Conservation (phyloP, 495 filamentous ascomycete species). For the Annulohypoxylon maeteangense region DNA sequence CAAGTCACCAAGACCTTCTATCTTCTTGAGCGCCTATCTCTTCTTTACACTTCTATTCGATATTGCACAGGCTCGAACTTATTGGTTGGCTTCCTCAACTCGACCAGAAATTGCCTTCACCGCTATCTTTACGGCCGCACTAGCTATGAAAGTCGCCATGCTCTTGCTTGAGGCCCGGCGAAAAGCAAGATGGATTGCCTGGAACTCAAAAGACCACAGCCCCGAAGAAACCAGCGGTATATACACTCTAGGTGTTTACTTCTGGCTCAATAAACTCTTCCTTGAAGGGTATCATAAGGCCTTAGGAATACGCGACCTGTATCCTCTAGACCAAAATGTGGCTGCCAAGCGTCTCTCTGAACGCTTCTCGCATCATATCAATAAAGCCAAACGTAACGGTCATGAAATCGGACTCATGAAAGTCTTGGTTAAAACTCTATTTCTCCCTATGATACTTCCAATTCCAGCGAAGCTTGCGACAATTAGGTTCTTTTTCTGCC, state of each 20-base stretch:
- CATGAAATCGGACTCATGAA: constrained; percentile 29
- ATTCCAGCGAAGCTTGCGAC: constrained; percentile 64
- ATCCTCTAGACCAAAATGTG: constrained; percentile 45
- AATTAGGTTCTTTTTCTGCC: constrained; percentile 69
- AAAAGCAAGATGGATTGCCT: constrained; percentile 55
- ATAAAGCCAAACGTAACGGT: constrained; percentile 43
- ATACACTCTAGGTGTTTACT: constrained; percentile 66
- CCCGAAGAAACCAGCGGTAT: constrained; percentile 69
- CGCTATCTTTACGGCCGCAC: constrained; percentile 56
- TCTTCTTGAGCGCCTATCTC: constrained; percentile 55
- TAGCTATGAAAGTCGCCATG: constrained; percentile 60
- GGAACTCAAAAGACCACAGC: constrained; percentile 53
- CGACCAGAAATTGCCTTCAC: constrained; percentile 30
- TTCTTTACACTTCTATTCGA: constrained; percentile 56
- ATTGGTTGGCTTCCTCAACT: constrained; percentile 47
- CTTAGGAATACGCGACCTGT: constrained; percentile 56
- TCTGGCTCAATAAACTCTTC: constrained; percentile 69
- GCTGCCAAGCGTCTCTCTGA: constrained; percentile 59
- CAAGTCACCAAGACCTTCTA: constrained; percentile 52
- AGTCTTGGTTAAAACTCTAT: constrained; percentile 13
- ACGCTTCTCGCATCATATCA: constrained; percentile 46
- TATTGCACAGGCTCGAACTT: constrained; percentile 51
- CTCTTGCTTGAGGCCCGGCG: constrained; percentile 64
- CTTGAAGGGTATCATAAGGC: constrained; percentile 54
- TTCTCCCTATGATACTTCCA: constrained; percentile 56